A percentile compares a stretch with the other conserved stretches of the same genome.
phyloP scores from a whole-genome alignment of 2,329 filamentous ascomycete species.

The Pestalotiopsis sp. region DNA sequence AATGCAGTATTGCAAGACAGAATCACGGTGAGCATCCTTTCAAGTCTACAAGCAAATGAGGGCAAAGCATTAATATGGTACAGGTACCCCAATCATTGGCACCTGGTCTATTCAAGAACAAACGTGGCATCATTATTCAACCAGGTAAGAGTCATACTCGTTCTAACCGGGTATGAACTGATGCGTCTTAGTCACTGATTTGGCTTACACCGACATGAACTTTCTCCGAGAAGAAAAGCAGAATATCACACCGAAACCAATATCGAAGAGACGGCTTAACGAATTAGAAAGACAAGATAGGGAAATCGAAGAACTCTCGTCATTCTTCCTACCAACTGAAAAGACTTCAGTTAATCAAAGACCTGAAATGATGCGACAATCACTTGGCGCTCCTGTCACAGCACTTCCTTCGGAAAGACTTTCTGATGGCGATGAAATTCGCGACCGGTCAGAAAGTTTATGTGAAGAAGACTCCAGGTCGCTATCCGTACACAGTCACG shows the following conservation, averaged over 20 bases:
- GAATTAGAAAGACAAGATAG: slow-evolving; percentile 31
- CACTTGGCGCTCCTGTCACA: background rate
- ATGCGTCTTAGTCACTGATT: slow-evolving; percentile 46
- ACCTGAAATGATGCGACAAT: background rate
- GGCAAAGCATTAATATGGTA: background rate
- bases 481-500: too few relatives aligned
- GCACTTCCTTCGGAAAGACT: too few relatives aligned
- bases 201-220: slow-evolving; percentile 55
- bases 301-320: slow-evolving; percentile 37
- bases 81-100: slow-evolving; percentile 33
- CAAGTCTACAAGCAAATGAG: too few relatives aligned
- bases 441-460: too few relatives aligned
- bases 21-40: slow-evolving; percentile 48
- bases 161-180: background rate
- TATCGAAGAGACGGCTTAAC: slow-evolving; percentile 23
- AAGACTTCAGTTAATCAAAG: background rate
- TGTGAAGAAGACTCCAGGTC: too few relatives aligned
- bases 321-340: slow-evolving; percentile 34
- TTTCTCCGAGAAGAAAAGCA: slow-evolving; percentile 38
- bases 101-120: slow-evolving; percentile 49
- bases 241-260: slow-evolving; percentile 21
- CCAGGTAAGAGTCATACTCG: slow-evolving; percentile 35
- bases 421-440: too few relatives aligned
- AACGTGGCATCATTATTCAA: slow-evolving; percentile 34
- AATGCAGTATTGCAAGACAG: slow-evolving; percentile 53